phyloP scores from a whole-genome alignment of 2,329 filamentous ascomycete species.

The Camillea tinctor region DNA sequence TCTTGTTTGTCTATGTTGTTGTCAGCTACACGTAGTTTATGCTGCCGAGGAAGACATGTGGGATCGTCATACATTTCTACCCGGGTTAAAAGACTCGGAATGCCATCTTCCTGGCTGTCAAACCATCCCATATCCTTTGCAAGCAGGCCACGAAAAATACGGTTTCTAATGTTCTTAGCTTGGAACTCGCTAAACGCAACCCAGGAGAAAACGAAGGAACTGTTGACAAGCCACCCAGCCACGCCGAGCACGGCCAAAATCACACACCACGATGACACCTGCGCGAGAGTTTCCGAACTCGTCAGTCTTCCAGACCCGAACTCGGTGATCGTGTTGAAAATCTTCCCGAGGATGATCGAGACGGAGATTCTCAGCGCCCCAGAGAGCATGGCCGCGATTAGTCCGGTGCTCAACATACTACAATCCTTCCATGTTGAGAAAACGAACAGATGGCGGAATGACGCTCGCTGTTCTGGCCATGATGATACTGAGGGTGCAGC shows the following conservation, averaged over 20 bases:
- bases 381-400: constrained; percentile 55
- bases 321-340: constrained; percentile 70
- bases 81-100: constrained; percentile 67
- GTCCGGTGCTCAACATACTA: constrained; percentile 50
- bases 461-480: constrained; percentile 3
- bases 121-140: constrained; percentile 79
- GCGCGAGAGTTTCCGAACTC: constrained; percentile 49
- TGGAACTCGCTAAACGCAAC: constrained; percentile 79
- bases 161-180: constrained; percentile 61
- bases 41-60: neutral
- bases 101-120: constrained; percentile 69
- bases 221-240: constrained; percentile 66
- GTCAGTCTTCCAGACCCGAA: constrained; percentile 58
- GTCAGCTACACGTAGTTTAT: constrained; percentile 19
- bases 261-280: constrained; percentile 59
- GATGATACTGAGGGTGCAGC: constrained; percentile 1
- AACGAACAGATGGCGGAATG: constrained; percentile 56
- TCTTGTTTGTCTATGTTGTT: constrained; percentile 65
- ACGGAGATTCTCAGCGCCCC: constrained; percentile 64
- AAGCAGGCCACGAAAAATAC: constrained; percentile 68
- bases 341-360: constrained; percentile 68
- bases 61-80: constrained; percentile 62
- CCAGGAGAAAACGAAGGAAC: constrained; percentile 68
- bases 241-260: constrained; percentile 63
- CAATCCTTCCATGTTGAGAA: constrained; percentile 68